Percentiles rank a stretch among this genome's conserved stretches.
Evolutionary conservation across 768 basidiomycete species (phyloP).

Genomic region (Suillus occidentalis): DNA sequence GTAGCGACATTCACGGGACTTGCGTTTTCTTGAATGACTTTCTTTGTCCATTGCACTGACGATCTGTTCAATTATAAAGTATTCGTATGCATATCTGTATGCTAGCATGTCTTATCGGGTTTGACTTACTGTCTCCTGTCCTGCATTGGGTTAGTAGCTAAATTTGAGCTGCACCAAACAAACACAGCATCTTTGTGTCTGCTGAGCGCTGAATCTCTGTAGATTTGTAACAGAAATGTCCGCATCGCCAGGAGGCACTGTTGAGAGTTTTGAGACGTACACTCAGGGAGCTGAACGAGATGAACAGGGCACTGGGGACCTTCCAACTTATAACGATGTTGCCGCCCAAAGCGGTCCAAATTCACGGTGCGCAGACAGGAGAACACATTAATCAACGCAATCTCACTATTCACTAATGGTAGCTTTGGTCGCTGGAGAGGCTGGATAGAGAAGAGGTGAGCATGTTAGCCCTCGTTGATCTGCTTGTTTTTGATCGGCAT

Average conservation of each 20-base stretch:
- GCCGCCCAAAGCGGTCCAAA: constrained; percentile 75
- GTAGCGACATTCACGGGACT: constrained; percentile 61
- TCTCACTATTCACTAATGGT: constrained; percentile 13
- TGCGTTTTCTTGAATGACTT: constrained; percentile 43
- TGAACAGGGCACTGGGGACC: constrained; percentile 46
- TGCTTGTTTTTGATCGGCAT: constrained; percentile 7
- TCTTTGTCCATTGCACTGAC: background rate
- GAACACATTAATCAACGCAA: background rate
- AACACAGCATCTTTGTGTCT: background rate
- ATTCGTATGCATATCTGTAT: background rate
- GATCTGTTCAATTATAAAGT: no score
- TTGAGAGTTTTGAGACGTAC: constrained; percentile 27
- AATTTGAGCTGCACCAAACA: background rate
- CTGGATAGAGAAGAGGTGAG: constrained; percentile 87
- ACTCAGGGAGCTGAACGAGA: constrained; percentile 41
- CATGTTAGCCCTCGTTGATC: background rate
- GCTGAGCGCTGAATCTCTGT: background rate
- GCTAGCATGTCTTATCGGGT: background rate
- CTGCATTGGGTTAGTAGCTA: background rate
- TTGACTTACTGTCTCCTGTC: background rate
- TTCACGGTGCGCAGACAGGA: constrained; percentile 56
- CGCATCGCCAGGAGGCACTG: constrained; percentile 12
- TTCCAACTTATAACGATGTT: constrained; percentile 83
- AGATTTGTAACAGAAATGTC: background rate
- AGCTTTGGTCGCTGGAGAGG: constrained; percentile 86